Base-by-base conservation (phyloP, 306 rosid genomes). In the Mucuna pruriens region DNA sequence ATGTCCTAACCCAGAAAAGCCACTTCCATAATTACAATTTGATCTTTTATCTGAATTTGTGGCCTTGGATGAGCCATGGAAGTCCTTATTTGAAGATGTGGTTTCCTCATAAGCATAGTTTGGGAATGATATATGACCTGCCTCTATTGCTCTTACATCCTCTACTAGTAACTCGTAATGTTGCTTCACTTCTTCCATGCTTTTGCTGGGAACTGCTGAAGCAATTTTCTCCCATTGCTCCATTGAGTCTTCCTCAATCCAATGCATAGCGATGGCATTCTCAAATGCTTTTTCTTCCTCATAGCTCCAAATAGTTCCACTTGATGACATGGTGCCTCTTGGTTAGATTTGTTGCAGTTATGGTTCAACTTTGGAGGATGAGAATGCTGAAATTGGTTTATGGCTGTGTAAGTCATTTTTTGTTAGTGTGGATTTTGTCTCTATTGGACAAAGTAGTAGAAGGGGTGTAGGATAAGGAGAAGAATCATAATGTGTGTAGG, bases 241-340 rank as follows among this genome's bases (percentile, higher is more conserved):
- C 44, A 83, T 38, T 9, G 89, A 81, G 6, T 75, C 90, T 10
- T 46, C 91, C 7, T 86, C 97, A 81, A 34, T 81, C 98, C 93
- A 91, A 83, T 93, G 97, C 88, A 82, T 64, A 45, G 99, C 99
- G 23, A 95, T 86, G 61, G 94, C 97, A 86, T 86, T 93, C 86
- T 95, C 99, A 75, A 95, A 95, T 9, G 93, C 89, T 66, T 90
- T 93, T 20, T 95, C 99, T 90, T 95, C 98, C 61, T 95, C 98
- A 66, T 84, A 90, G 90, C 79, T 89, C 99, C 99, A 95, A 83
- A 73, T 62, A 40, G 79, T 82, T 79, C 38, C 88, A 85, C 89
- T 84, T 58, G 99, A 83, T 74, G 98, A 88, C 99, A 95, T 93
- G 88, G 83, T 86, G 39, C 66, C 63, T 81, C 48, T 58, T 44